phyloP scores from a whole-genome alignment of 768 basidiomycete genomes.

The Podaxis sp. region DNA sequence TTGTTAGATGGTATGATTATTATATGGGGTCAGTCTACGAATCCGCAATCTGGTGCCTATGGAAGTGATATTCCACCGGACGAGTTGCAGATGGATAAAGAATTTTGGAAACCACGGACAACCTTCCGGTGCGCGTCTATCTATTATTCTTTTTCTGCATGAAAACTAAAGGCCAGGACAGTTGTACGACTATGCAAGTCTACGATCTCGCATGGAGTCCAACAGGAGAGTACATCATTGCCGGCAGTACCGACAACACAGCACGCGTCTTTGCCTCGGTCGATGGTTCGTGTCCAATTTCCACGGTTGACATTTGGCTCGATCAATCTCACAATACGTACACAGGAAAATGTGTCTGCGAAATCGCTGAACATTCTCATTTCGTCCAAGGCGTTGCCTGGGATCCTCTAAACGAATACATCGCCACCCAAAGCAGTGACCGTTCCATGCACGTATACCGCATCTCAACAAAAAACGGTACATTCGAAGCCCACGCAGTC shows the following conservation, averaged over 20 bases:
- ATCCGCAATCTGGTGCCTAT: constrained; percentile 66
- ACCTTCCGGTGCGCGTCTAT: constrained; percentile 62
- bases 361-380: constrained; percentile 91
- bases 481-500: constrained; percentile 85
- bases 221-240: constrained; percentile 86
- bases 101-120: constrained; percentile 89
- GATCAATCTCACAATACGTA: constrained; percentile 13
- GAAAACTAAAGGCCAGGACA: constrained; percentile 23
- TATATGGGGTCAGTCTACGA: constrained; percentile 84
- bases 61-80: constrained; percentile 79
- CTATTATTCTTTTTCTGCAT: neutral
- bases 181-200: constrained; percentile 92
- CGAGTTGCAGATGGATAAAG: constrained; percentile 86
- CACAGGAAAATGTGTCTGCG: constrained; percentile 79
- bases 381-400: constrained; percentile 99
- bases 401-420: constrained; percentile 96
- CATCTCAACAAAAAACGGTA: constrained; percentile 73
- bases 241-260: constrained; percentile 96
- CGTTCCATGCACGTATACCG: constrained; percentile 93
- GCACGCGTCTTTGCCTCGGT: constrained; percentile 76
- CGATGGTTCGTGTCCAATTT: constrained; percentile 50
- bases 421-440: constrained; percentile 96
- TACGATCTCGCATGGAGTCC: constrained; percentile 99
- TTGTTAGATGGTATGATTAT: constrained; percentile 91
- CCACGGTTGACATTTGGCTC: neutral